These are phyloP conservation scores for Melanomma pulvis-pyrius DNA, from an alignment of 495 filamentous ascomycete genomes.

Conservation along the genomic window DNA sequence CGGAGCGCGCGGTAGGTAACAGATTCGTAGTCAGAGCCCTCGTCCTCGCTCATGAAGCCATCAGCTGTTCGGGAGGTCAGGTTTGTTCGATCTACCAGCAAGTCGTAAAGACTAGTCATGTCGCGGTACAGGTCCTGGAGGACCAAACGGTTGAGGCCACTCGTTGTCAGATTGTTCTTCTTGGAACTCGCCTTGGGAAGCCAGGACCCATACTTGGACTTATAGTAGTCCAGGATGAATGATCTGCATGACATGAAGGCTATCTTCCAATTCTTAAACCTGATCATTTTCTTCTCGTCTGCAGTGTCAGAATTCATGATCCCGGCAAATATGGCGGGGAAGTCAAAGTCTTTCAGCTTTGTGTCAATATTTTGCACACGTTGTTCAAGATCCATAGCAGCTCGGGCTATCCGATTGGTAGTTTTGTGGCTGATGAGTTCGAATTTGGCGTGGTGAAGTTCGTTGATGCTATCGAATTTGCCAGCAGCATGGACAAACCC, in stretches of 20 bases:
- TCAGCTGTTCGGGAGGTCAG: slow-evolving; percentile 56
- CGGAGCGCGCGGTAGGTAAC: slow-evolving; percentile 64
- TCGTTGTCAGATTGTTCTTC: slow-evolving; percentile 86
- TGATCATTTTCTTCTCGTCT: slow-evolving; percentile 70
- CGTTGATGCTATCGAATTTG: slow-evolving; percentile 74
- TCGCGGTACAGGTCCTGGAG: slow-evolving; percentile 83
- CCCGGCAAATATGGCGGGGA: slow-evolving; percentile 87
- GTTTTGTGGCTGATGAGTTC: slow-evolving; percentile 69
- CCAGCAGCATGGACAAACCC: slow-evolving; percentile 92
- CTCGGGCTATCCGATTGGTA: slow-evolving; percentile 76
- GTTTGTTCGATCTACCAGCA: slow-evolving; percentile 75
- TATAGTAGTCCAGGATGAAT: slow-evolving; percentile 76
- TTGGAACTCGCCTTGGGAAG: slow-evolving; percentile 89
- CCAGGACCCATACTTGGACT: slow-evolving; percentile 85
- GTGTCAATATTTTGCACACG: slow-evolving; percentile 67
- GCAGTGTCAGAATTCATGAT: slow-evolving; percentile 76
- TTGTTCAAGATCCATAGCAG: slow-evolving; percentile 73
- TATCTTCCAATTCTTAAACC: slow-evolving; percentile 81
- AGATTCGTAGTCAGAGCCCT: slow-evolving; percentile 49
- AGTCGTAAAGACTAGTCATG: slow-evolving; percentile 82
- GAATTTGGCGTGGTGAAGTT: slow-evolving; percentile 68
- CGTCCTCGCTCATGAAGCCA: slow-evolving; percentile 53
- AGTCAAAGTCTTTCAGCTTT: slow-evolving; percentile 81
- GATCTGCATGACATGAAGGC: slow-evolving; percentile 74
- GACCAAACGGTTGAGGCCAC: slow-evolving; percentile 81